Conservation (phyloP, 108 stramenopile species). For the Nannochloropsis gaditana region DNA sequence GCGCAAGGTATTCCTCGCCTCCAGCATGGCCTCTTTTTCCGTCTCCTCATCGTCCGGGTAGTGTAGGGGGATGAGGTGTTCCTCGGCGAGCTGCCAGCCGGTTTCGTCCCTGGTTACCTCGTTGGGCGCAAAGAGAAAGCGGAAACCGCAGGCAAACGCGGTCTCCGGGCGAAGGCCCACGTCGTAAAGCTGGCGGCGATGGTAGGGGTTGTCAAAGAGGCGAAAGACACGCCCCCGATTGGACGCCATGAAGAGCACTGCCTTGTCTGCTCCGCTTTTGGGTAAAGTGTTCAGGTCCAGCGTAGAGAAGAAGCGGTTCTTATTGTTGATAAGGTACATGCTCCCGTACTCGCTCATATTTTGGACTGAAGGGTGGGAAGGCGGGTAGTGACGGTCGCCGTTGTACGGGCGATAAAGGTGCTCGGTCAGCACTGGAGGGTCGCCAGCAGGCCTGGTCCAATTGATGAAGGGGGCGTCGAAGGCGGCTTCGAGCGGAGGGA, state of each 20-base stretch:
- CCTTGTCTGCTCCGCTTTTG: background rate
- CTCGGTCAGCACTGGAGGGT: conserved; percentile 22
- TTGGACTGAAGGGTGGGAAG: background rate
- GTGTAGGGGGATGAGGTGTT: background rate
- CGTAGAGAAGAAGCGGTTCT: background rate
- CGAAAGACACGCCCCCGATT: conserved; percentile 23
- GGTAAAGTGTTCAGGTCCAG: background rate
- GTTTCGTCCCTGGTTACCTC: background rate
- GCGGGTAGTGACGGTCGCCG: background rate
- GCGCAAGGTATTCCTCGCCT: background rate
- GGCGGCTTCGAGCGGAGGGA: conserved; percentile 9
- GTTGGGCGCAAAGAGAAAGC: conserved; percentile 20
- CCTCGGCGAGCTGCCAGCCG: background rate
- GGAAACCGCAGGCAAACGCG: conserved; percentile 25
- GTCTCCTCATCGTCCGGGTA: background rate
- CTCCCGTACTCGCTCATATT: background rate
- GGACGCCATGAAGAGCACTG: conserved; percentile 15
- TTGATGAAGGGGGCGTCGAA: conserved; percentile 23
- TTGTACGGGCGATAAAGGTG: background rate
- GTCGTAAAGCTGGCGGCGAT: background rate
- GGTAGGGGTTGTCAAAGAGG: conserved; percentile 25
- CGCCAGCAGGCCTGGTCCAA: conserved; percentile 23
- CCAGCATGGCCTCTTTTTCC: background rate
- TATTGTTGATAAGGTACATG: conserved; percentile 11
- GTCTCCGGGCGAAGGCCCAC: conserved; percentile 26